Evolutionary conservation across 2,329 filamentous ascomycete species (phyloP), one percentile per base, ranked within the genome.

Genomic region (Ramichloridium luteum): DNA sequence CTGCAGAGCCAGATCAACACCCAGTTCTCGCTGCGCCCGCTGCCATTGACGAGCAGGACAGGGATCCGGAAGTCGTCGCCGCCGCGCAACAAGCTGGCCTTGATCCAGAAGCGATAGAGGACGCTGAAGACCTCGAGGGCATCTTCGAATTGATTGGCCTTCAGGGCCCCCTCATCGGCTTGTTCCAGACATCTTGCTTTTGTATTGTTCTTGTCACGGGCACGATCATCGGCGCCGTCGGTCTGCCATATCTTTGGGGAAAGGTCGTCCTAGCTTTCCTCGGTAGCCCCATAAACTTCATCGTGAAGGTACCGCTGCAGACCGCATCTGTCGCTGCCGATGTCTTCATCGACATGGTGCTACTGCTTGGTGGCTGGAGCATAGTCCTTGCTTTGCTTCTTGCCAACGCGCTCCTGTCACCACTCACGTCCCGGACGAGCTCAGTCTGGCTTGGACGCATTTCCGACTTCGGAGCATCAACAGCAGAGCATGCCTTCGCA

Each of bases 141-240:
- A 82, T 98, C 31, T 76, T 98, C 64, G 90, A 98, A 55, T 72
- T 98, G 11, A 80, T 98, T 37, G 90, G 90, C 22, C 92, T 98
- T 80, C 83, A 92, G 49, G 90, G 90, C 0, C 90, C 90, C 1
- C 67, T 98, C 3, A 78, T 80, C 10, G 85, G 84, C 3, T 69
- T 98, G 4, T 75, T 96, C 44, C 90, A 98, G 50, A 98, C 98
- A 45, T 85, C 82, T 34, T 76, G 94, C 11, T 98, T 98, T 57
- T 93, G 88, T 53, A 79, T 81, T 5, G 78, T 96, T 27, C 68
- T 98, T 16, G 84, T 98, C 10, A 80, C 82, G 1, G 72, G 88
- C 31, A 93, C 86, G 10, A 75, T 98, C 25, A 78, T 84, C 31
- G 64, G 80, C 36, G 88, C 85, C 31, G 74, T 96, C 27, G 93